These are phyloP conservation scores for Fragaria ananassa DNA, from an alignment of 306 rosid species.

Conservation along the genomic window DNA sequence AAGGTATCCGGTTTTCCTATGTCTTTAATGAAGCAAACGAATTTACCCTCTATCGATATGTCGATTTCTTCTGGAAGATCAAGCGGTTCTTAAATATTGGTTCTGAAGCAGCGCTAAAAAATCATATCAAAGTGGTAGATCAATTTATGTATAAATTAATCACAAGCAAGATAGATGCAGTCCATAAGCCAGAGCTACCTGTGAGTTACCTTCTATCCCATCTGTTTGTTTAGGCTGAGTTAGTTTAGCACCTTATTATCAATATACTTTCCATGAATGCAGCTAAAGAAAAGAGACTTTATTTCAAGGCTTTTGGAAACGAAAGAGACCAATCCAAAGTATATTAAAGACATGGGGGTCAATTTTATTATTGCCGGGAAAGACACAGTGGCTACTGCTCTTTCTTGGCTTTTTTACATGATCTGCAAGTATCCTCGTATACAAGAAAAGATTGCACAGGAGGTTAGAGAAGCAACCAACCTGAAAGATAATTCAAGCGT, in stretches of 20 bases:
- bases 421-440: not conserved
- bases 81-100: slow-evolving; percentile 26
- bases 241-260: not conserved
- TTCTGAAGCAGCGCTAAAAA: not conserved
- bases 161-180: not conserved
- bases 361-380: not conserved
- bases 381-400: not conserved
- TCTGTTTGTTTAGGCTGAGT: not conserved
- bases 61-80: slow-evolving; percentile 32
- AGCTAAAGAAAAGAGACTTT: not conserved
- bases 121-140: not conserved
- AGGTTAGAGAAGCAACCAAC: not conserved
- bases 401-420: not conserved
- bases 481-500: not conserved
- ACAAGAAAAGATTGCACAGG: not conserved
- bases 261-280: not conserved
- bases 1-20: slow-evolving; percentile 9
- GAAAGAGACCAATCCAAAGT: not conserved
- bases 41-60: slow-evolving; percentile 19
- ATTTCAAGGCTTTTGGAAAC: not conserved
- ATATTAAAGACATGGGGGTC: not conserved
- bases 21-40: slow-evolving; percentile 29
- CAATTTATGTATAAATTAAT: not conserved
- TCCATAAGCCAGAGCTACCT: not conserved
- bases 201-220: not conserved